These are phyloP conservation scores for Myriangium duriaei DNA, from an alignment of 2,329 filamentous ascomycete genomes.

Conservation along the genomic window DNA sequence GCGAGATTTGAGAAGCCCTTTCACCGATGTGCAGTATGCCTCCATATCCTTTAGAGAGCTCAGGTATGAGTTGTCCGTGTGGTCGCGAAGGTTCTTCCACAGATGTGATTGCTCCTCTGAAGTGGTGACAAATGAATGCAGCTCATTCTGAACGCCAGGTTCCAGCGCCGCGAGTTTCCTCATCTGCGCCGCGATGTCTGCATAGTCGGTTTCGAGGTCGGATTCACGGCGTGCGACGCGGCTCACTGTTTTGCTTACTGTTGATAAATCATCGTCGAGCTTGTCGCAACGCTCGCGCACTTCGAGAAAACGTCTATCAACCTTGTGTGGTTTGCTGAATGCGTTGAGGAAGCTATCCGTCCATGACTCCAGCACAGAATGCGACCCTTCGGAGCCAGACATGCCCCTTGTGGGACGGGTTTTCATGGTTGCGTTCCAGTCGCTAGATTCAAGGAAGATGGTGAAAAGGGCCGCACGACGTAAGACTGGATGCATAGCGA, in stretches of 20 bases:
- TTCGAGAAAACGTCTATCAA: conserved; percentile 87
- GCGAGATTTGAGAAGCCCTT: conserved; percentile 76
- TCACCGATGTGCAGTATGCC: conserved; percentile 78
- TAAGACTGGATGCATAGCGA: conserved; percentile 79
- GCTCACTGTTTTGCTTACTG: conserved; percentile 92
- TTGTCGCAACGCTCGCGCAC: conserved; percentile 88
- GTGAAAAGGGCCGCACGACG: conserved; percentile 72
- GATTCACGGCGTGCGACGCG: conserved; percentile 76
- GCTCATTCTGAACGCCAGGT: conserved; percentile 66
- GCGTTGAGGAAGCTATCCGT: conserved; percentile 95
- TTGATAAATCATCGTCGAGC: conserved; percentile 80
- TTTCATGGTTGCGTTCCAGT: conserved; percentile 96
- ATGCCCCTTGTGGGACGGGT: conserved; percentile 54
- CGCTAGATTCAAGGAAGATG: conserved; percentile 78
- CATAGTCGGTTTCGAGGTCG: conserved; percentile 78
- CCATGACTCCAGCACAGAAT: conserved; percentile 75
- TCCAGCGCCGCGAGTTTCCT: conserved; percentile 85
- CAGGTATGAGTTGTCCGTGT: conserved; percentile 92
- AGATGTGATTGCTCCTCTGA: conserved; percentile 73
- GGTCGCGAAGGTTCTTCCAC: conserved; percentile 69
- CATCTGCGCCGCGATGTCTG: conserved; percentile 85
- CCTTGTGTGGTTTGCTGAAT: conserved; percentile 91
- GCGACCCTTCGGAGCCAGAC: conserved; percentile 29
- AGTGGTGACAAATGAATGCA: conserved; percentile 76
- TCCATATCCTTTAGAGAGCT: conserved; percentile 91